Percentiles rank a stretch among this genome's conserved stretches.
Evolutionary conservation across 306 rosid genomes (phyloP).

Genomic region (Acacia crassicarpa): DNA sequence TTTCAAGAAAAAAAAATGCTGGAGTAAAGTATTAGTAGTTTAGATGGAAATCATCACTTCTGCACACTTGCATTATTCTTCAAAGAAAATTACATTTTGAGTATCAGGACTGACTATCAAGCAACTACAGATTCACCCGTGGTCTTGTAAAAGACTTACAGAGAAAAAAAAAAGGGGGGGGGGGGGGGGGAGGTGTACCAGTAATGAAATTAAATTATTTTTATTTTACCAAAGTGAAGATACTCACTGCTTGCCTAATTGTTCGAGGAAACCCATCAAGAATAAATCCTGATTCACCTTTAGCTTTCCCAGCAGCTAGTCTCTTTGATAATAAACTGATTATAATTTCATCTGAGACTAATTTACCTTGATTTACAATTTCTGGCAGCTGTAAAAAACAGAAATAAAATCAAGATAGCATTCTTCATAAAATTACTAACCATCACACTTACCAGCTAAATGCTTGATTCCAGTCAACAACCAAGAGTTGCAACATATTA

Average conservation of each 20-base stretch:
- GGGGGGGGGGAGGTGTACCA: too few relatives aligned
- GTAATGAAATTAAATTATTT: not conserved
- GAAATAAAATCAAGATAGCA: slow-evolving; percentile 9
- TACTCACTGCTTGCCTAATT: slow-evolving; percentile 85
- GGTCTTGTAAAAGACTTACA: not conserved
- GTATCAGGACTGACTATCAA: not conserved
- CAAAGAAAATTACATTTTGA: not conserved
- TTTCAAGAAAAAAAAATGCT: not conserved
- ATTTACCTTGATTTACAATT: slow-evolving; percentile 85
- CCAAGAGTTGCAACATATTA: not conserved
- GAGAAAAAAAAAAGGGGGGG: not conserved
- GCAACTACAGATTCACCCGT: not conserved
- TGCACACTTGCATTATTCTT: slow-evolving; percentile 7
- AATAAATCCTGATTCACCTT: slow-evolving; percentile 87
- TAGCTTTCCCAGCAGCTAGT: slow-evolving; percentile 69
- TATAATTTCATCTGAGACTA: slow-evolving; percentile 91
- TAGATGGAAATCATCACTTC: not conserved
- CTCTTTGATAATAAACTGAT: slow-evolving; percentile 78
- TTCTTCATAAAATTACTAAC: slow-evolving; percentile 7
- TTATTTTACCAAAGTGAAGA: slow-evolving; percentile 9
- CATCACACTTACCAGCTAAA: slow-evolving; percentile 4
- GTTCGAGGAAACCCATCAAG: slow-evolving; percentile 98
- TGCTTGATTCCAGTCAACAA: slow-evolving; percentile 11
- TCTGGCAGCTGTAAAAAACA: slow-evolving; percentile 70
- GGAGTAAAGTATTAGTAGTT: not conserved